Percentiles rank a stretch among this genome's conserved stretches.
These are phyloP conservation scores for Pachyrhizus erosus DNA, from an alignment of 306 rosid species.

Conservation along the genomic window DNA sequence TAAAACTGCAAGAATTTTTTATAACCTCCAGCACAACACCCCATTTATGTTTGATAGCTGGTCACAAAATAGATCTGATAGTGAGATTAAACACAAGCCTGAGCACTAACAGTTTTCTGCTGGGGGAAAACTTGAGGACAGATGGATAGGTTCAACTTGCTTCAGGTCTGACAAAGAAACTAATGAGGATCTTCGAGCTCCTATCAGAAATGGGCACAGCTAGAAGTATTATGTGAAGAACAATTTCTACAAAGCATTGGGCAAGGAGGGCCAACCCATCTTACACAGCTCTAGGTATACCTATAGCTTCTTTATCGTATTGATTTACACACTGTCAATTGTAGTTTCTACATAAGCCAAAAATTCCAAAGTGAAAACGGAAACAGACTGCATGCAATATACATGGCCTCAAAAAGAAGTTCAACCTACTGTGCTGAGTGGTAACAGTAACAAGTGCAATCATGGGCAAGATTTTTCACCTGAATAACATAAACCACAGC, in stretches of 20 bases:
- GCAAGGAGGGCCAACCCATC: background rate
- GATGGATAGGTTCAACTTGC: conserved; percentile 12
- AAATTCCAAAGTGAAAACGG: background rate
- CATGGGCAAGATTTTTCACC: conserved; percentile 64
- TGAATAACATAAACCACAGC: conserved; percentile 88
- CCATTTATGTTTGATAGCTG: background rate
- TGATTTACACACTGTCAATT: background rate
- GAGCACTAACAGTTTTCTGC: background rate
- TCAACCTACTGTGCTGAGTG: conserved; percentile 27
- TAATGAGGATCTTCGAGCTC: background rate
- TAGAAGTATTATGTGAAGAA: background rate
- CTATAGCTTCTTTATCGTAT: background rate
- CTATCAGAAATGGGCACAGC: conserved; percentile 12
- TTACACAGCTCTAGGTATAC: background rate
- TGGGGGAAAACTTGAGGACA: background rate
- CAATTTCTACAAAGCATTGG: background rate
- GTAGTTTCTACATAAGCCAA: background rate
- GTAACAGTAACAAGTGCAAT: conserved; percentile 33
- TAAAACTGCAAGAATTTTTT: background rate
- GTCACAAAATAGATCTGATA: conserved; percentile 1
- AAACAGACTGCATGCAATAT: conserved; percentile 25
- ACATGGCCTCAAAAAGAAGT: conserved; percentile 36
- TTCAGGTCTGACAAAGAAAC: conserved; percentile 33
- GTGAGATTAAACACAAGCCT: conserved; percentile 3
- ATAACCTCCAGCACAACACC: background rate